A percentile compares a stretch with the other conserved stretches of the same genome.
phyloP scores from a whole-genome alignment of 2,329 filamentous ascomycete genomes.

The Ophiostoma triangulosporum region DNA sequence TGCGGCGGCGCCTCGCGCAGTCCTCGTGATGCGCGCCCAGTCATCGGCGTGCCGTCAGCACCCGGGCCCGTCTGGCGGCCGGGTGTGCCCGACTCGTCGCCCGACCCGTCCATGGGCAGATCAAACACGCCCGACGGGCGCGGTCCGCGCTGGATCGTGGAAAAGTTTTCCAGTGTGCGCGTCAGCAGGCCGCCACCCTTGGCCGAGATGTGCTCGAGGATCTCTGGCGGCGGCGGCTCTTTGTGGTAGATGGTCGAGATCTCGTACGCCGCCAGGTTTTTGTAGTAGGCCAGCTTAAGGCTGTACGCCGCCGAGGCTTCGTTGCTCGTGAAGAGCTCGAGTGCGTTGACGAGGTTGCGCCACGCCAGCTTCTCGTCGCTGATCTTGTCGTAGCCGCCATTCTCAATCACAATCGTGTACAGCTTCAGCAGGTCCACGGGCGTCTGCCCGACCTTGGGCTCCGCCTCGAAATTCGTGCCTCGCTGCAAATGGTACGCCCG shows the following conservation, averaged over 20 bases:
- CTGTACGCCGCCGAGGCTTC: slow-evolving; percentile 74
- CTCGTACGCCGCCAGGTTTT: slow-evolving; percentile 77
- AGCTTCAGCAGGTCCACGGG: slow-evolving; percentile 66
- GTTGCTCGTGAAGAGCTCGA: slow-evolving; percentile 61
- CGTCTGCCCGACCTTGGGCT: slow-evolving; percentile 66
- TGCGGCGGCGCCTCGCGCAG: slow-evolving; percentile 75
- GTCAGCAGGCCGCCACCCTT: slow-evolving; percentile 70
- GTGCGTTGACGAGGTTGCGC: slow-evolving; percentile 64
- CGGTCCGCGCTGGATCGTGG: slow-evolving; percentile 19
- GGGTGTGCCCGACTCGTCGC: slow-evolving; percentile 18
- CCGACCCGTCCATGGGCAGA: not conserved
- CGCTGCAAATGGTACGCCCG: slow-evolving; percentile 63
- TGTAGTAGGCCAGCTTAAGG: slow-evolving; percentile 80
- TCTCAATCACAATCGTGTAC: slow-evolving; percentile 61
- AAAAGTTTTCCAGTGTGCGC: slow-evolving; percentile 63
- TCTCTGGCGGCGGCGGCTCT: slow-evolving; percentile 76
- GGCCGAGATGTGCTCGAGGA: slow-evolving; percentile 74
- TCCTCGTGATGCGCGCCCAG: slow-evolving; percentile 47
- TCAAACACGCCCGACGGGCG: slow-evolving; percentile 28
- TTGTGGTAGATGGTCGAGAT: slow-evolving; percentile 64
- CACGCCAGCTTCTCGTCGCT: slow-evolving; percentile 75
- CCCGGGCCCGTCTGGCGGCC: slow-evolving; percentile 36
- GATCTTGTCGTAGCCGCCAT: slow-evolving; percentile 77
- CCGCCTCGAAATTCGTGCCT: slow-evolving; percentile 64
- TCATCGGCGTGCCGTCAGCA: slow-evolving; percentile 26